Conservation (phyloP, 495 filamentous ascomycete genomes). For the Penicillium odoratum region DNA sequence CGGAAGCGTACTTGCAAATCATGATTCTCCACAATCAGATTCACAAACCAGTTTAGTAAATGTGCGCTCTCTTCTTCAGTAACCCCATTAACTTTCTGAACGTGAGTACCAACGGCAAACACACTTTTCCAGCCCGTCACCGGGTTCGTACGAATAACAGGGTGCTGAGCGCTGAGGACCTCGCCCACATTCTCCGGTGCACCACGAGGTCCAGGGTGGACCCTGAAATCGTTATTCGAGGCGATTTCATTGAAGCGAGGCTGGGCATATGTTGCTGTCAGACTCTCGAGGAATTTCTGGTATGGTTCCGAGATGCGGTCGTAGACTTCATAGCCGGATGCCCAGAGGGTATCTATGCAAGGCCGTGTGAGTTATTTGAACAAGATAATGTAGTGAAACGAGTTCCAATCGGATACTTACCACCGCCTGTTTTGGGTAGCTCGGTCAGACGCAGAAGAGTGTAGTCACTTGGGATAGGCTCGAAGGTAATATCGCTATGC, state of each 20-base stretch:
- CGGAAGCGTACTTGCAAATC: constrained; percentile 72
- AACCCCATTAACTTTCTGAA: constrained; percentile 43
- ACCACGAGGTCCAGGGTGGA: constrained; percentile 59
- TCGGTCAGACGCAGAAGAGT: constrained; percentile 61
- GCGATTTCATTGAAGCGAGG: constrained; percentile 60
- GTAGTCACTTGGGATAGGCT: constrained; percentile 69
- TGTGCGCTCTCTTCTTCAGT: constrained; percentile 62
- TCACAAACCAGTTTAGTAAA: constrained; percentile 62
- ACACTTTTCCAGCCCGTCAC: constrained; percentile 80
- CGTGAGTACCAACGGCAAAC: constrained; percentile 62
- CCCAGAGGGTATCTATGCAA: constrained; percentile 67
- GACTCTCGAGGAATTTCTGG: constrained; percentile 63
- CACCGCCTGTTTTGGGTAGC: constrained; percentile 69
- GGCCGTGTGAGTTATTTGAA: constrained; percentile 1
- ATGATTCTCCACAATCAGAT: constrained; percentile 71
- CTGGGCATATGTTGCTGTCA: constrained; percentile 67
- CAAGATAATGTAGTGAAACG: background rate
- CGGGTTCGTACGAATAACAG: constrained; percentile 78
- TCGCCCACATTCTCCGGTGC: constrained; percentile 67
- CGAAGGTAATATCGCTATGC: constrained; percentile 75
- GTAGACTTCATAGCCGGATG: constrained; percentile 75
- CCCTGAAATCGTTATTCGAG: constrained; percentile 51
- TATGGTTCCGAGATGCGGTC: constrained; percentile 68
- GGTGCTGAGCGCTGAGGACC: constrained; percentile 63
- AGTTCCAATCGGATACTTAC: constrained; percentile 34